Evolutionary conservation across 2,329 filamentous ascomycete species (phyloP).

Genomic region (Arachnopeziza araneosa): DNA sequence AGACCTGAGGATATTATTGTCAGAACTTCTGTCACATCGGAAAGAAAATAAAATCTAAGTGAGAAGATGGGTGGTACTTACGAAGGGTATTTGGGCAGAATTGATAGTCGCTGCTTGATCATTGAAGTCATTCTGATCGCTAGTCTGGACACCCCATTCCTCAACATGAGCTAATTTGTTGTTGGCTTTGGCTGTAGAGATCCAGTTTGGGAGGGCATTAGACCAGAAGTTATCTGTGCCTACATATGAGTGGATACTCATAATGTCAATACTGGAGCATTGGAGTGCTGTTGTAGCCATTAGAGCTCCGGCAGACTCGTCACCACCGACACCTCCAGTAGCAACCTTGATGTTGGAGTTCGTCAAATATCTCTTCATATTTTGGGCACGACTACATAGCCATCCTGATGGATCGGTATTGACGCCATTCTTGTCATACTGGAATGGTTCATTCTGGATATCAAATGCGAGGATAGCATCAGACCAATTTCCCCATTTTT

Average conservation of each 20-base stretch:
- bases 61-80: neutral
- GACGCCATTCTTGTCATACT: neutral
- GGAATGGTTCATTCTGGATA: neutral
- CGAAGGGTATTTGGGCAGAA: neutral
- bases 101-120: neutral
- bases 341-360: conserved; percentile 1
- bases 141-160: neutral
- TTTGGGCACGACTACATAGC: neutral
- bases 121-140: neutral
- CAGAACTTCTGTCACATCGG: neutral
- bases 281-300: neutral
- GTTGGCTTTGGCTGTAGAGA: neutral
- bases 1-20: neutral
- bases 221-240: neutral
- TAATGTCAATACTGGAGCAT: neutral
- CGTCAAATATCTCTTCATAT: neutral
- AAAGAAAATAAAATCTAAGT: neutral
- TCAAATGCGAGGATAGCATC: conserved; percentile 1
- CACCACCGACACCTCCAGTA: neutral
- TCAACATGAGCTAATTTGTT: neutral
- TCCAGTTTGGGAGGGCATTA: neutral
- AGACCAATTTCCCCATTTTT: neutral
- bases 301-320: neutral
- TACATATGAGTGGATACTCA: neutral
- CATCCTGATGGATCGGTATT: neutral